Evolutionary conservation across 352 stramenopile genomes (phyloP).

Genomic region (Phytopythium kandeliae): DNA sequence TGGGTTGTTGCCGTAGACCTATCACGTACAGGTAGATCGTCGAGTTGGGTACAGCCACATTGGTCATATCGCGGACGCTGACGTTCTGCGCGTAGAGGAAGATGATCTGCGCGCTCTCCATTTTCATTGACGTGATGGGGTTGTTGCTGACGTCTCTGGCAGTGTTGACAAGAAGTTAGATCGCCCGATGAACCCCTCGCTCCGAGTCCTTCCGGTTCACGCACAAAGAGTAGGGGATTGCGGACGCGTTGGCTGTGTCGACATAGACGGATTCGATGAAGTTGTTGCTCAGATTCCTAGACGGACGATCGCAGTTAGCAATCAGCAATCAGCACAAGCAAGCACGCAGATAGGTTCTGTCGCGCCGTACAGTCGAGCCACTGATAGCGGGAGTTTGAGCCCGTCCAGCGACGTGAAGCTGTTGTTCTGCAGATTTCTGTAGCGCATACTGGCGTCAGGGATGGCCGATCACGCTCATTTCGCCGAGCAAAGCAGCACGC

Average conservation of each 20-base stretch:
- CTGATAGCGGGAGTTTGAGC: background rate
- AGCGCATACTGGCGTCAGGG: background rate
- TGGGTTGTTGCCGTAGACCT: too few species aligned
- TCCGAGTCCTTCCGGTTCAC: background rate
- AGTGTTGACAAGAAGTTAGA: background rate
- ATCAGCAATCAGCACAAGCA: background rate
- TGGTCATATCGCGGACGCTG: slow-evolving; percentile 11
- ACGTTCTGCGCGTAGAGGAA: slow-evolving; percentile 19
- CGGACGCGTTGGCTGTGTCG: background rate
- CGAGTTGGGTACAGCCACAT: slow-evolving; percentile 12
- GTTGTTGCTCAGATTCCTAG: slow-evolving; percentile 5
- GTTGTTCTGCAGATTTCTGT: slow-evolving; percentile 2
- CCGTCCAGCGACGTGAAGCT: slow-evolving; percentile 3
- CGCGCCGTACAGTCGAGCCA: slow-evolving; percentile 1
- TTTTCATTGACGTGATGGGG: slow-evolving; percentile 14
- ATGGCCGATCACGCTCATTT: background rate
- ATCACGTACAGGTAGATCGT: slow-evolving; percentile 3
- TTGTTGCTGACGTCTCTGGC: slow-evolving; percentile 24
- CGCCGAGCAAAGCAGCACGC: background rate
- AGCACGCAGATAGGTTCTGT: too few species aligned
- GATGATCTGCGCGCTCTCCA: slow-evolving; percentile 12
- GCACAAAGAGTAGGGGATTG: slow-evolving; percentile 1
- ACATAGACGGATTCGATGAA: background rate
- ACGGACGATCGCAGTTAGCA: too few species aligned
- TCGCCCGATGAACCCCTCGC: too few species aligned